Conservation (phyloP, 495 filamentous ascomycete genomes). For the Talaromyces adpressus region DNA sequence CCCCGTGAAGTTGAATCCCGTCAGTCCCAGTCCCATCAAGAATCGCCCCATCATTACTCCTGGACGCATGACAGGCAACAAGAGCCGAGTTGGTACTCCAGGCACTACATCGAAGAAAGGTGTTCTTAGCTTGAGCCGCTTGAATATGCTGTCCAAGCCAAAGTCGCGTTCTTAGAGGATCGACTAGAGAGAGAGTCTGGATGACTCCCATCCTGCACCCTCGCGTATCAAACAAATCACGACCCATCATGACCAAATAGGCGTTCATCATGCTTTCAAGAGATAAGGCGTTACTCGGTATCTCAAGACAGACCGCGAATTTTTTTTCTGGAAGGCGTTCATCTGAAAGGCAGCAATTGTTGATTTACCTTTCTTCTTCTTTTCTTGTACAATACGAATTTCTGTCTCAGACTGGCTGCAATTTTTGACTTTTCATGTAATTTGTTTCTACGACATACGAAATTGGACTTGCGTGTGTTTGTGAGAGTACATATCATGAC, state of each 20-base stretch:
- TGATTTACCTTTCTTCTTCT: background rate
- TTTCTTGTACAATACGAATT: background rate
- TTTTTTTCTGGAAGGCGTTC: background rate
- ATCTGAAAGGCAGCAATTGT: background rate
- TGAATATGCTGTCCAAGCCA: constrained; percentile 46
- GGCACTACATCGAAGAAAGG: constrained; percentile 26
- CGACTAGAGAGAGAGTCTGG: background rate
- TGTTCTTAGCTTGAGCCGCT: constrained; percentile 38
- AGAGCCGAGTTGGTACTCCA: constrained; percentile 29
- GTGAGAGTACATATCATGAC: background rate
- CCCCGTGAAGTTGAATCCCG: constrained; percentile 26
- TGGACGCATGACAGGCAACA: constrained; percentile 22
- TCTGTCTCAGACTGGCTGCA: background rate
- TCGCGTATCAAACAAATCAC: background rate
- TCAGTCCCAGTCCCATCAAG: constrained; percentile 33
- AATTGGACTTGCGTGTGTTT: background rate
- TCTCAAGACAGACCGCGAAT: background rate
- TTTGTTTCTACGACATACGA: background rate
- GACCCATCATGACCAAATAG: background rate
- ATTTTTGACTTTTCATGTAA: background rate
- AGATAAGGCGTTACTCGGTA: background rate
- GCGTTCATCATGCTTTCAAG: background rate
- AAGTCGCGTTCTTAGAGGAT: constrained; percentile 28
- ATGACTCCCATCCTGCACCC: background rate
- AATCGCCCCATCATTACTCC: constrained; percentile 26